phyloP scores from a whole-genome alignment of 2,329 filamentous ascomycete genomes.

The Penicillium sp. region DNA sequence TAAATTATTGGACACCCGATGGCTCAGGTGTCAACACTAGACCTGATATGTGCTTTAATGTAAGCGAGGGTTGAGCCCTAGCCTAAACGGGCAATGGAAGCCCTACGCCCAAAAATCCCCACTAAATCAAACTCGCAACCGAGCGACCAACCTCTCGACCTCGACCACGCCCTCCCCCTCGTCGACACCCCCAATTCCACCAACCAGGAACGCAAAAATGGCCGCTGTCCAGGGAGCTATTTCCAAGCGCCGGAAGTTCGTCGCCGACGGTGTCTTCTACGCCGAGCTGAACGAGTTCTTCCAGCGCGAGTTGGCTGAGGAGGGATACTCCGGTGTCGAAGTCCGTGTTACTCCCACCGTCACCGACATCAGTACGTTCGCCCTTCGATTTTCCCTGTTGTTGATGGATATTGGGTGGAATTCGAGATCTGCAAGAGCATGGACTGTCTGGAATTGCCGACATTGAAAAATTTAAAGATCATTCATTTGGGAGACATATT shows the following conservation, averaged over 20 bases:
- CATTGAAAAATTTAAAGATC: constrained; percentile 3
- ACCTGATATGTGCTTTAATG: constrained; percentile 26
- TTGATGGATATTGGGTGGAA: constrained; percentile 17
- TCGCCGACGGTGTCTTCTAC: constrained; percentile 99
- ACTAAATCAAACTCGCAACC: constrained; percentile 41
- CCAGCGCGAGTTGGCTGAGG: constrained; percentile 99
- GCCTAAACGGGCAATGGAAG: constrained; percentile 33
- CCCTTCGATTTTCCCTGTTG: constrained; percentile 20
- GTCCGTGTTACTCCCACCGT: constrained; percentile 99
- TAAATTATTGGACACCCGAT: constrained; percentile 5
- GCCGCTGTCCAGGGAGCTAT: constrained; percentile 54
- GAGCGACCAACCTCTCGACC: constrained; percentile 32
- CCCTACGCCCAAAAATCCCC: constrained; percentile 40
- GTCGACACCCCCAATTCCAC: constrained; percentile 36
- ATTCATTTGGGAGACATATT: constrained; percentile 5
- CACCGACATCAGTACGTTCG: constrained; percentile 84
- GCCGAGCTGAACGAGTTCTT: constrained; percentile 99
- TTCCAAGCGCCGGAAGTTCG: constrained; percentile 68
- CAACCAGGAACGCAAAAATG: constrained; percentile 47
- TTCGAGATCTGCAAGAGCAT: constrained; percentile 11
- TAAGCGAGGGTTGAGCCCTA: constrained; percentile 43
- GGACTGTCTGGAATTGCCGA: constrained; percentile 4
- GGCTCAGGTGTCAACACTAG: constrained; percentile 7
- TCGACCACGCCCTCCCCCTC: constrained; percentile 36
- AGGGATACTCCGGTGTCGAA: constrained; percentile 99